Conservation (phyloP, 2,329 filamentous ascomycete genomes). For the Aspergillus amoenus region DNA sequence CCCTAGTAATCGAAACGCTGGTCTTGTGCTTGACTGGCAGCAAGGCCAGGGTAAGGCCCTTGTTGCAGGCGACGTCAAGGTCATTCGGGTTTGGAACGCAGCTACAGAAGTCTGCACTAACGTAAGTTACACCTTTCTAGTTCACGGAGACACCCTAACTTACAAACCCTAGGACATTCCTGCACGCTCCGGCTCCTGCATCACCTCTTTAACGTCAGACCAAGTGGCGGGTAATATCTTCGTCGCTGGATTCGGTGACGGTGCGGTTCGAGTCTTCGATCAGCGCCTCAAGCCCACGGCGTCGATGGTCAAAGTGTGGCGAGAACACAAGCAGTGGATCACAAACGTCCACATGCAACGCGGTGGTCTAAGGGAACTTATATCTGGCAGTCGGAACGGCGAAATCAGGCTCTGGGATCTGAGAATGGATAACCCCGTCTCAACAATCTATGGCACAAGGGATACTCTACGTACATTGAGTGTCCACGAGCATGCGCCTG, state of each 20-base stretch:
- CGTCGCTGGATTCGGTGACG: constrained; percentile 93
- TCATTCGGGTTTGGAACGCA: constrained; percentile 95
- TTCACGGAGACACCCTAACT: not conserved
- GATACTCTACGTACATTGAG: constrained; percentile 81
- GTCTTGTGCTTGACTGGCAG: constrained; percentile 98
- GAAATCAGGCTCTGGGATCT: constrained; percentile 97
- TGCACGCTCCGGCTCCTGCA: constrained; percentile 89
- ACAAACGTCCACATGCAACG: constrained; percentile 96
- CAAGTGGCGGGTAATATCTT: constrained; percentile 98
- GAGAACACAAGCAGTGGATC: constrained; percentile 93
- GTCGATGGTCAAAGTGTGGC: constrained; percentile 95
- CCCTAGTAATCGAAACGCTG: constrained; percentile 89
- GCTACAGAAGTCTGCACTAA: constrained; percentile 87
- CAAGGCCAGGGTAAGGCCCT: constrained; percentile 93
- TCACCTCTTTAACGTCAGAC: constrained; percentile 93
- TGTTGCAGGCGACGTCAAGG: constrained; percentile 93
- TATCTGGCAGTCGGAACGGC: constrained; percentile 87
- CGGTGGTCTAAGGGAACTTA: constrained; percentile 84
- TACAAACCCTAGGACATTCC: constrained; percentile 68
- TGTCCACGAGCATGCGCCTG: constrained; percentile 93
- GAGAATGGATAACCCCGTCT: constrained; percentile 75
- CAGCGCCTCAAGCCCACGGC: constrained; percentile 79
- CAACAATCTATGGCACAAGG: constrained; percentile 70
- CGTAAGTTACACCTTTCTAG: constrained; percentile 36
- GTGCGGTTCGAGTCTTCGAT: constrained; percentile 91